Percentiles rank a stretch among this genome's conserved stretches.
Conservation (phyloP, 306 rosid species). For the cucumber (Cucumis sativus) region Cucumber_9930_V3 NC_026660.2:19851001-19851500, state of each 20-base stretch:
- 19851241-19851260: neutral
- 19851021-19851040: neutral
- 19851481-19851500: constrained; percentile 98
- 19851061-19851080: neutral
- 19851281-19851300: neutral
- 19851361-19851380: neutral
- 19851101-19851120: neutral
- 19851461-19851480: constrained; percentile 32
- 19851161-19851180: neutral
- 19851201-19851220: neutral
- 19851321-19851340: neutral
- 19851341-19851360: neutral
- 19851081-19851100: neutral
- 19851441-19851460: neutral
- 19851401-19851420: neutral
- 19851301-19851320: neutral
- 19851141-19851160: neutral
- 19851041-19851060: neutral
- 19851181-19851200: neutral
- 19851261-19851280: neutral
- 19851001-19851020: neutral
- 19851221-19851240: neutral
- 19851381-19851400: neutral
- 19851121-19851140: neutral
- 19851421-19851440: constrained; percentile 46